A percentile compares a stretch with the other conserved stretches of the same genome.
These are phyloP conservation scores for Nannochloropsis salina DNA, from an alignment of 108 stramenopile species.

Conservation along the genomic window DNA sequence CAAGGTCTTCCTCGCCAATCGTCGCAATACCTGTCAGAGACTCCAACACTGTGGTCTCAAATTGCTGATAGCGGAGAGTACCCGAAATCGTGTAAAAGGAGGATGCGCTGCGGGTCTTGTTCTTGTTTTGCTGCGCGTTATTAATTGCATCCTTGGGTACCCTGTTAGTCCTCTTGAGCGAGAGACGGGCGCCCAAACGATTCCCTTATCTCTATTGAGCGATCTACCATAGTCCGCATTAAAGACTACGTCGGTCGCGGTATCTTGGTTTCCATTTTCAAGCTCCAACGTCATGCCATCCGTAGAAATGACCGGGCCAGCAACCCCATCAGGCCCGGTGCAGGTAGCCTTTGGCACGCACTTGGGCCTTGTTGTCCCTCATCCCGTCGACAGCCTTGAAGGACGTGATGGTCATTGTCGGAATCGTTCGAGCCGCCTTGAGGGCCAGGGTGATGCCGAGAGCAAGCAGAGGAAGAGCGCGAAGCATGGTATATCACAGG, in stretches of 20 bases:
- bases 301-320: neutral
- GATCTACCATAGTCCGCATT: neutral
- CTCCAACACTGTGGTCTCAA: neutral
- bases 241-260: neutral
- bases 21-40: neutral
- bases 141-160: neutral
- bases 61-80: neutral
- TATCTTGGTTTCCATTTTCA: neutral
- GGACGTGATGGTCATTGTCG: no score
- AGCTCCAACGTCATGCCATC: neutral
- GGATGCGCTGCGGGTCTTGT: neutral
- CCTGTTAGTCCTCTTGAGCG: neutral
- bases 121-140: neutral
- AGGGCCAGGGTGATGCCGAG: no score
- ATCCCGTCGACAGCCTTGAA: neutral
- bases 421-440: no score
- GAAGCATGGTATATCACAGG: neutral
- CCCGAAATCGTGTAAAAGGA: neutral
- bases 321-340: neutral
- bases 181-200: neutral
- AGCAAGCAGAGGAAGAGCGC: neutral
- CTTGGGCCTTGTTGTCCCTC: neutral
- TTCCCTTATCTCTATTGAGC: neutral
- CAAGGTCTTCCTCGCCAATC: neutral
- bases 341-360: neutral